Percentiles rank a stretch among this genome's conserved stretches.
Conservation (phyloP, 116 monocot genomes). For the Posidonia oceanica region DNA sequence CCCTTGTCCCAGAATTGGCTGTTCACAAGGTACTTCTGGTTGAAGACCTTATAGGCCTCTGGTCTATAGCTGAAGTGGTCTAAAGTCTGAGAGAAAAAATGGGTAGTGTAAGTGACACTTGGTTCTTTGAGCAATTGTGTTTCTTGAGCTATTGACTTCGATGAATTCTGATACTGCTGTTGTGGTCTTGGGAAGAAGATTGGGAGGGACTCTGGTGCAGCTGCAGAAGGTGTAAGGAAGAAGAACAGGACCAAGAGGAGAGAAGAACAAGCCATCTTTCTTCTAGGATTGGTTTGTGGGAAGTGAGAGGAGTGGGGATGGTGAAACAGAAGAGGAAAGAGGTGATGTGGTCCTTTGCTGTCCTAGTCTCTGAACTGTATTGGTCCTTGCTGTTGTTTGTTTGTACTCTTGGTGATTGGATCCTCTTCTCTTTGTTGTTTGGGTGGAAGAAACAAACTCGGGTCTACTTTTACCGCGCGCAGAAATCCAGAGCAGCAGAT, state of each 20-base stretch:
- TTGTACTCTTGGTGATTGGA: neutral
- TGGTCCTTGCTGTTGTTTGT: neutral
- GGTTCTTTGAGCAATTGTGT: too few species aligned
- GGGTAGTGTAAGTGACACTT: slow-evolving; percentile 34
- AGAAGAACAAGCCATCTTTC: slow-evolving; percentile 7
- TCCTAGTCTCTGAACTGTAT: neutral
- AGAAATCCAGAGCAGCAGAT: too few species aligned
- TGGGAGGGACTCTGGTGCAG: slow-evolving; percentile 1
- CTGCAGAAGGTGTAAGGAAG: neutral
- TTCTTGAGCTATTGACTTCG: neutral
- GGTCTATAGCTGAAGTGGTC: slow-evolving; percentile 83
- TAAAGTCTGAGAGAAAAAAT: slow-evolving; percentile 66
- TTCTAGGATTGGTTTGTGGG: slow-evolving; percentile 1
- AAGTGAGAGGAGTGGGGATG: neutral
- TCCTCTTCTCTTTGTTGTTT: neutral
- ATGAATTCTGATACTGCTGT: neutral
- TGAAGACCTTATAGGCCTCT: slow-evolving; percentile 29
- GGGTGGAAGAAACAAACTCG: neutral
- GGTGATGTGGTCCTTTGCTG: neutral
- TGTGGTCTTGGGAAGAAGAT: slow-evolving; percentile 25
- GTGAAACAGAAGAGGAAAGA: neutral
- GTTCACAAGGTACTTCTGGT: slow-evolving; percentile 80
- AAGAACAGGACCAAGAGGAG: slow-evolving; percentile 6
- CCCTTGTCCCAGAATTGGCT: slow-evolving; percentile 48
- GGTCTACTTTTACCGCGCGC: too few species aligned